phyloP scores from a whole-genome alignment of 805 yeast genomes.

The Zygotorulaspora florentina region DNA sequence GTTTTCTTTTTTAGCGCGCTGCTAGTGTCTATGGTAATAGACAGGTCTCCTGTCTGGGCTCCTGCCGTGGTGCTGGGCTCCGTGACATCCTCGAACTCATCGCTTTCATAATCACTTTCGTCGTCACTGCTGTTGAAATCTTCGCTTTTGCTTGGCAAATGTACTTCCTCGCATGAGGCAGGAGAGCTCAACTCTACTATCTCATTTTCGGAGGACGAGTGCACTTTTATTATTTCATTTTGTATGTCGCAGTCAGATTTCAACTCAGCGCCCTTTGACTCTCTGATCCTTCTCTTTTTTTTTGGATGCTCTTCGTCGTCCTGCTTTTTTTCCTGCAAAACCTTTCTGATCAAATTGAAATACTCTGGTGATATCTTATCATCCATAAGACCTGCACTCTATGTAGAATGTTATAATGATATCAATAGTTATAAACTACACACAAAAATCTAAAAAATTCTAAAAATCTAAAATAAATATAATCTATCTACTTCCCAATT shows the following conservation, averaged over 20 bases:
- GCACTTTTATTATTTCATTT: conserved; percentile 4
- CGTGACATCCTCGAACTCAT: conserved; percentile 23
- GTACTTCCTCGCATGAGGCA: not conserved
- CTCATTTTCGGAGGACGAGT: conserved; percentile 9
- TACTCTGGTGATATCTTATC: conserved; percentile 30
- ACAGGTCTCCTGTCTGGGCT: conserved; percentile 25
- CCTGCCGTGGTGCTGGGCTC: conserved; percentile 11
- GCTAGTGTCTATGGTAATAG: conserved; percentile 25
- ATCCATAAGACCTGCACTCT: conserved; percentile 14
- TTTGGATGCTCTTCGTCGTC: conserved; percentile 16
- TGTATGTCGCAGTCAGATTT: too few relatives aligned
- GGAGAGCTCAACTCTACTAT: conserved; percentile 10
- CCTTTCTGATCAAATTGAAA: conserved; percentile 31
- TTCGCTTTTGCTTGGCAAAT: not conserved
- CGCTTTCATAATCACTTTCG: conserved; percentile 27
- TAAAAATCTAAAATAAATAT: too few relatives aligned
- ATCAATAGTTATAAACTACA: too few relatives aligned
- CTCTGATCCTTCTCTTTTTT: conserved; percentile 13
- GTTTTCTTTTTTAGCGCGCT: conserved; percentile 17
- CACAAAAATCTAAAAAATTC: too few relatives aligned
- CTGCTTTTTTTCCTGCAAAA: conserved; percentile 23
- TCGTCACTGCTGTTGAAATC: conserved; percentile 11
- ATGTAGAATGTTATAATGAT: too few relatives aligned
- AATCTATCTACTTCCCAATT: too few relatives aligned
- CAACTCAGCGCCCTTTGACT: conserved; percentile 1